phyloP scores from a whole-genome alignment of 2,329 filamentous ascomycete genomes.

The Hysterium pulicare region DNA sequence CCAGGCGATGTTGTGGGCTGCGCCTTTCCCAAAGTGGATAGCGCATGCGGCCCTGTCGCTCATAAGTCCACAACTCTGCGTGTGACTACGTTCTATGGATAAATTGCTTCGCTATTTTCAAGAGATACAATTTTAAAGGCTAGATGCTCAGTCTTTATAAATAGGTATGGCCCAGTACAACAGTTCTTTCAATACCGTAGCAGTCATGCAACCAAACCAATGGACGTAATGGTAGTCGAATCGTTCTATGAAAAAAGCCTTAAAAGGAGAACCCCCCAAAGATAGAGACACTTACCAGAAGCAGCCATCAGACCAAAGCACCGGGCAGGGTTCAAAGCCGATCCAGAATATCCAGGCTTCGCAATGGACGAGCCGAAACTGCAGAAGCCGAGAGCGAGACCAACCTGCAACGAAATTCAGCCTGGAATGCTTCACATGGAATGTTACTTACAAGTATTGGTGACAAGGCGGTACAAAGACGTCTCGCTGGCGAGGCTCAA shows the following conservation, averaged over 20 bases:
- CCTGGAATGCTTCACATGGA: neutral
- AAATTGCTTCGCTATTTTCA: too few relatives aligned
- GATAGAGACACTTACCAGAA: conserved; percentile 12
- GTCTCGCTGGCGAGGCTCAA: conserved; percentile 51
- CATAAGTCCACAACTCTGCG: too few relatives aligned
- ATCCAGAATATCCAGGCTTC: conserved; percentile 30
- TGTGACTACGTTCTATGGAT: too few relatives aligned
- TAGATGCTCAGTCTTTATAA: conserved; percentile 14
- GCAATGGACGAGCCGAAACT: conserved; percentile 24
- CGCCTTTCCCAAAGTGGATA: too few relatives aligned
- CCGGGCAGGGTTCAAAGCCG: conserved; percentile 33
- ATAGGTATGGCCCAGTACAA: conserved; percentile 27
- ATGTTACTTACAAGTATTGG: conserved; percentile 48
- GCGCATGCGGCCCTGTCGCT: too few relatives aligned
- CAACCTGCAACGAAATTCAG: conserved; percentile 12
- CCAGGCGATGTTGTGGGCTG: too few relatives aligned
- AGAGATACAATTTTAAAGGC: neutral
- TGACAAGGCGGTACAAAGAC: conserved; percentile 50
- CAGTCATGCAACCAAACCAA: conserved; percentile 28
- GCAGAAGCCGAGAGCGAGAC: conserved; percentile 22
- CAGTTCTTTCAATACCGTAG: conserved; percentile 30
- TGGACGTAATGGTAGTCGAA: conserved; percentile 35
- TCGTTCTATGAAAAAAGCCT: conserved; percentile 12
- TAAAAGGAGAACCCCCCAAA: neutral
- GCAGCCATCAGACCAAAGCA: conserved; percentile 36